Evolutionary conservation across 441 rosid genomes (phyloP), one percentile per base, ranked within the genome.

Genomic region (Manihot esculenta): DNA sequence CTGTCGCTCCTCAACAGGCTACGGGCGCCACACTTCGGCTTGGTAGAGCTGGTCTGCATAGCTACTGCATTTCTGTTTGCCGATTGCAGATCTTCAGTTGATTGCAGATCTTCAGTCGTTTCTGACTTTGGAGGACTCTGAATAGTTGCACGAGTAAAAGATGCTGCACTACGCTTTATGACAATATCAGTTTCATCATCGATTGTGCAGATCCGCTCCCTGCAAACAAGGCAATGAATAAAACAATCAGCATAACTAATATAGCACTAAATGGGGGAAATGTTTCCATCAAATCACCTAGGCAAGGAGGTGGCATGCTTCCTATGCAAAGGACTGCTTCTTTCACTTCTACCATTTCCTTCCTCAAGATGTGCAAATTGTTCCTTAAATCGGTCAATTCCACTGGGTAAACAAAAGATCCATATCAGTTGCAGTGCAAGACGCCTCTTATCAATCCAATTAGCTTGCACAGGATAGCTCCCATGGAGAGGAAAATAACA

Each of bases 341-440:
- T 87, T 66, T 84, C 96, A 60, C 83, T 87, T 76, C 76, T 82
- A 55, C 87, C 92, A 41, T 78, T 66, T 62, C 84, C 85, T 77
- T 89, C 99, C 85, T 93, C 99, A 4, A 93, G 97, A 77, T 88
- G 81, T 9, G 97, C 98, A 81, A 96, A 93, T 70, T 96, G 97
- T 78, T 84, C 91, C 88, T 85, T 90, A 74, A 88, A 90, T 57
- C 84, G 92, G 38, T 96, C 99, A 49, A 88, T 81, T 71, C 97
- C 98, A 41, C 99, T 93, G 87, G 15, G 56, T 66, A 56, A 60
- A 71, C 53, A 63, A 27, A 68, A 78, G 47, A 69, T 38, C 69
- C 24, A 64, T 7, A 23, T 38, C n/a, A 3, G 42, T 69, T 68
- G 57, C 30, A 12, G 26, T 62, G 42, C 26, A 26, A 38, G 18